Conservation (phyloP, 305 asterid genomes). For the Fraxinus platypoda region DNA sequence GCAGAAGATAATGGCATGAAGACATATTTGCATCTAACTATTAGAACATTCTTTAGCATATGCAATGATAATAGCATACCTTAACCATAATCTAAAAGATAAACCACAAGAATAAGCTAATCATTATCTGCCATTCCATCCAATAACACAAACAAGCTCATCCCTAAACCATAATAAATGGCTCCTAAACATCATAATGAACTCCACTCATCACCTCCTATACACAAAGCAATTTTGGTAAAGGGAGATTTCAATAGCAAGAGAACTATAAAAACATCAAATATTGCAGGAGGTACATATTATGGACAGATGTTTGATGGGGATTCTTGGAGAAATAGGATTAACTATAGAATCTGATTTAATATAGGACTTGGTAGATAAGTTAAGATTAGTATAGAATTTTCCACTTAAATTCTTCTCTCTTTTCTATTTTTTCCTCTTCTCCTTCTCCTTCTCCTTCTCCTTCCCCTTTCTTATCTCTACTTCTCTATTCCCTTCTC, state of each 20-base stretch:
- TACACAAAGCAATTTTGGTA: background rate
- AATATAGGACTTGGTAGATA: background rate
- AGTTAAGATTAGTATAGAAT: background rate
- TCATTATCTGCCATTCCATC: background rate
- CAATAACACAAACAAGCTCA: background rate
- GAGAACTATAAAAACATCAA: background rate
- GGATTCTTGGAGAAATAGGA: background rate
- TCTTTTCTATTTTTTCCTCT: background rate
- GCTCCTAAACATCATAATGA: background rate
- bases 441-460: background rate
- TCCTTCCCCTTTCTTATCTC: background rate
- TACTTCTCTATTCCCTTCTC: background rate
- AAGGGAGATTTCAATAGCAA: background rate
- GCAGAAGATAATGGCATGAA: background rate
- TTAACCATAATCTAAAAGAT: background rate
- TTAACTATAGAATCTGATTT: background rate
- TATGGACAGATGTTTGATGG: background rate
- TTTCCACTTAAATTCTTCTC: background rate
- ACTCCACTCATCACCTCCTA: background rate
- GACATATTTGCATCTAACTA: background rate
- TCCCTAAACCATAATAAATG: background rate
- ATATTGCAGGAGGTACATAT: background rate
- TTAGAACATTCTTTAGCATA: background rate
- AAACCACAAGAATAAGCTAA: background rate
- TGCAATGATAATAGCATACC: background rate